Evolutionary conservation across 768 basidiomycete genomes (phyloP).

Genomic region (Suillus weaverae): DNA sequence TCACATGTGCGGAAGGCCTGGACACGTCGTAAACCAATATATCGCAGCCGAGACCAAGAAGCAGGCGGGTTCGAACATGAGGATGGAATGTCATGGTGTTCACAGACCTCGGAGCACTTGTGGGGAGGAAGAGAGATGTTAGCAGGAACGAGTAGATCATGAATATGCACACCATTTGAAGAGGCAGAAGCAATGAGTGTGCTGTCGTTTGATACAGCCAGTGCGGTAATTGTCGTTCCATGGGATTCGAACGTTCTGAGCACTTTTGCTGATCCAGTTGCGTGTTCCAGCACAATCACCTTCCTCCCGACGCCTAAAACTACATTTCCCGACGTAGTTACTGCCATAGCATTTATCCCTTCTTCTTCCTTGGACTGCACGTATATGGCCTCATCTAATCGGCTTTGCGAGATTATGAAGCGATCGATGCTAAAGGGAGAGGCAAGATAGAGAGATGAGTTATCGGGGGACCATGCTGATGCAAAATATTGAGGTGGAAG

Average conservation of each 20-base stretch:
- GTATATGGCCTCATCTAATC: slow-evolving; percentile 44
- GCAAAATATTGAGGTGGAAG: slow-evolving; percentile 25
- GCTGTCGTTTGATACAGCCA: slow-evolving; percentile 60
- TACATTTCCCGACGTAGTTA: slow-evolving; percentile 39
- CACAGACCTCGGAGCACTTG: slow-evolving; percentile 33
- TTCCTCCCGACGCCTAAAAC: slow-evolving; percentile 48
- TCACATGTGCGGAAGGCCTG: slow-evolving; percentile 55
- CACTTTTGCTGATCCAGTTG: slow-evolving; percentile 39
- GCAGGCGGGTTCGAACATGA: slow-evolving; percentile 58
- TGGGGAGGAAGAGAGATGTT: slow-evolving; percentile 48
- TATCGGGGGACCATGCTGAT: slow-evolving; percentile 59
- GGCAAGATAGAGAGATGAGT: slow-evolving; percentile 53
- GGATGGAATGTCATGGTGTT: slow-evolving; percentile 60
- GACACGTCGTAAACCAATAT: slow-evolving; percentile 63
- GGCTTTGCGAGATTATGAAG: slow-evolving; percentile 50
- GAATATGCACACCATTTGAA: slow-evolving; percentile 51
- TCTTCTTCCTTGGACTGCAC: slow-evolving; percentile 23
- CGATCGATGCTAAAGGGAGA: slow-evolving; percentile 47
- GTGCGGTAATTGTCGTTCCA: slow-evolving; percentile 46
- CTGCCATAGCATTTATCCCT: slow-evolving; percentile 31
- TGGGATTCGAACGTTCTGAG: slow-evolving; percentile 53
- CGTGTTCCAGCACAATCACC: slow-evolving; percentile 52
- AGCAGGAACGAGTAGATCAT: slow-evolving; percentile 57
- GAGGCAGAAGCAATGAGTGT: slow-evolving; percentile 60
- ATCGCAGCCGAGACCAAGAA: slow-evolving; percentile 53